Conservation (phyloP, 1,284 basidiomycete genomes). For the Trichosporon coremiiforme region DNA sequence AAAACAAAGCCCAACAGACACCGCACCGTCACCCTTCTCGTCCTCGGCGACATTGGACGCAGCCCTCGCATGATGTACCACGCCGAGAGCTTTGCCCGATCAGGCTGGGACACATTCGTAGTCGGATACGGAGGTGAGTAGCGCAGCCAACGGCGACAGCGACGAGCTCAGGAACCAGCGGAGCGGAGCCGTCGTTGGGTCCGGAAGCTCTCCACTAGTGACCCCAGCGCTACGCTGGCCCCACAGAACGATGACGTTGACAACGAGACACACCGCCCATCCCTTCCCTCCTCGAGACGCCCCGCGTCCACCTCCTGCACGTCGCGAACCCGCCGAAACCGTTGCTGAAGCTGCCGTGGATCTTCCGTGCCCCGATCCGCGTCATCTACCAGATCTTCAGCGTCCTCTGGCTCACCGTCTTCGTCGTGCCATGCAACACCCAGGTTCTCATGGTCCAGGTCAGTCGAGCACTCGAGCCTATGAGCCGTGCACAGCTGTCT, state of each 20-base stretch:
- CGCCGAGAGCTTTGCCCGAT: slow-evolving; percentile 82
- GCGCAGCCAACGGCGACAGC: neutral
- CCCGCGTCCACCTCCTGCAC: slow-evolving; percentile 67
- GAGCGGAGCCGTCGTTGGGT: neutral
- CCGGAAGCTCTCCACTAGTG: slow-evolving; percentile 11
- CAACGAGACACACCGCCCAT: slow-evolving; percentile 72
- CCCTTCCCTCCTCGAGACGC: slow-evolving; percentile 66
- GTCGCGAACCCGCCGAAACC: slow-evolving; percentile 67
- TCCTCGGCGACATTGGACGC: slow-evolving; percentile 92
- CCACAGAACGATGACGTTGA: neutral
- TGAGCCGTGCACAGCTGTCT: neutral
- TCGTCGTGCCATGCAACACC: slow-evolving; percentile 68
- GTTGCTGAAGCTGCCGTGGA: slow-evolving; percentile 66
- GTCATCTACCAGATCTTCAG: slow-evolving; percentile 68
- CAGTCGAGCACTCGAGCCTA: slow-evolving; percentile 39
- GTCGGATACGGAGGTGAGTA: slow-evolving; percentile 80
- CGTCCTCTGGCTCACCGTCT: slow-evolving; percentile 64
- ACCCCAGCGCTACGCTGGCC: neutral
- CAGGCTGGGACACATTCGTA: slow-evolving; percentile 76
- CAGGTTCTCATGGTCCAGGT: slow-evolving; percentile 90
- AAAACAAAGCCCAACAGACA: slow-evolving; percentile 33
- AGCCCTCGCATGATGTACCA: slow-evolving; percentile 99
- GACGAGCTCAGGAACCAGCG: neutral
- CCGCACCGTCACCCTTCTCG: slow-evolving; percentile 76
- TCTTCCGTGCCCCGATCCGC: slow-evolving; percentile 77